Conservation (phyloP, 768 basidiomycete species). For the Saitozyma podzolica region DNA sequence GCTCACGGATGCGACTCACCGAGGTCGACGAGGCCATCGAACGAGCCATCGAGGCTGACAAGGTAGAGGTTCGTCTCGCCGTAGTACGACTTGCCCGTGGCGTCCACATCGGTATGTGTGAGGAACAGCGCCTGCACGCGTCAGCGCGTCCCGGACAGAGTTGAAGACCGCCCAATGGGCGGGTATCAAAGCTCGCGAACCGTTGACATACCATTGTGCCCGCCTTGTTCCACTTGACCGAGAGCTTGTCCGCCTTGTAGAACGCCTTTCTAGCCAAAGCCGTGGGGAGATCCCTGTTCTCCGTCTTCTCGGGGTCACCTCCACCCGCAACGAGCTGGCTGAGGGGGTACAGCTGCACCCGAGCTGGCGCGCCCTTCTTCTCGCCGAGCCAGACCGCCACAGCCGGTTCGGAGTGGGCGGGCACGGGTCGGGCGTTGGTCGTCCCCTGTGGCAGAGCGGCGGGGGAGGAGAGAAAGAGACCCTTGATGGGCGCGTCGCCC, state of each 20-base stretch:
- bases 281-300: constrained; percentile 60
- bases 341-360: constrained; percentile 79
- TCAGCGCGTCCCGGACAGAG: constrained; percentile 4
- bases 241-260: constrained; percentile 89
- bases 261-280: constrained; percentile 77
- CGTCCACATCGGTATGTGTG: constrained; percentile 95
- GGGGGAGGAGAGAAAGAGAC: constrained; percentile 41
- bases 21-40: constrained; percentile 76
- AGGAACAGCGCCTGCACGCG: constrained; percentile 62
- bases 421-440: constrained; percentile 33
- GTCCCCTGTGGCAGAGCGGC: constrained; percentile 31
- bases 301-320: constrained; percentile 29
- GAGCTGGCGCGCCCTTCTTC: constrained; percentile 92
- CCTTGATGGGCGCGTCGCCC: constrained; percentile 38
- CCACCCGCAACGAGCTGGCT: constrained; percentile 45
- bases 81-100: constrained; percentile 95
- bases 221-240: constrained; percentile 93
- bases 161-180: neutral
- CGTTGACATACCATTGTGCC: constrained; percentile 71
- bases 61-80: constrained; percentile 95
- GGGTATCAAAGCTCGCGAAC: neutral
- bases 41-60: constrained; percentile 86
- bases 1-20: constrained; percentile 38
- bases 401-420: constrained; percentile 34
- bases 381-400: constrained; percentile 92